Conservation (phyloP, 345 rosid genomes). For the Brassica nigra region DNA sequence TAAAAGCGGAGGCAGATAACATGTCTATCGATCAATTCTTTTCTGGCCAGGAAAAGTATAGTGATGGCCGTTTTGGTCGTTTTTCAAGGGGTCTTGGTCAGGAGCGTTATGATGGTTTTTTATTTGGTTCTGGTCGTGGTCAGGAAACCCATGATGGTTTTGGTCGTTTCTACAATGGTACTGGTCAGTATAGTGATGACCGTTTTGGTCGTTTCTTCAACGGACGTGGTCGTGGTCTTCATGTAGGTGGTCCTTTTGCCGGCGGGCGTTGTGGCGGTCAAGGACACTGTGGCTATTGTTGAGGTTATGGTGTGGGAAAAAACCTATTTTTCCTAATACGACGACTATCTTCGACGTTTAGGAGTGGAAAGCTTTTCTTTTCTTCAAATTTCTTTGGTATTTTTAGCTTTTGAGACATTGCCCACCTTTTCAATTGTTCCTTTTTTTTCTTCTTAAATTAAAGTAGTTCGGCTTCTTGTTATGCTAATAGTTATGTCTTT, state of each 20-base stretch:
- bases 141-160: background rate
- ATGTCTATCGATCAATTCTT: background rate
- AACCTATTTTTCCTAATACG: background rate
- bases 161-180: too few species aligned
- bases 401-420: background rate
- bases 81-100: background rate
- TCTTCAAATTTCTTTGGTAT: background rate
- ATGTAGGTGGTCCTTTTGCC: background rate
- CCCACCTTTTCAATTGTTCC: background rate
- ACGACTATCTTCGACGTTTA: background rate
- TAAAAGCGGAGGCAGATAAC: background rate
- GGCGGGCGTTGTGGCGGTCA: background rate
- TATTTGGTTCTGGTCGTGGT: background rate
- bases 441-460: background rate
- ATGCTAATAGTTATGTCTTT: background rate
- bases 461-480: background rate
- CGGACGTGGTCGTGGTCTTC: background rate
- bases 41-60: background rate
- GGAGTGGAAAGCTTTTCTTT: background rate
- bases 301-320: background rate
- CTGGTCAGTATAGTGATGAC: background rate
- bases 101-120: background rate
- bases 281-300: background rate
- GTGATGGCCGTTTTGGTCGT: background rate
- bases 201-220: background rate